These are phyloP conservation scores for Saprolegnia diclina DNA, from an alignment of 352 stramenopile genomes.

Conservation along the genomic window DNA sequence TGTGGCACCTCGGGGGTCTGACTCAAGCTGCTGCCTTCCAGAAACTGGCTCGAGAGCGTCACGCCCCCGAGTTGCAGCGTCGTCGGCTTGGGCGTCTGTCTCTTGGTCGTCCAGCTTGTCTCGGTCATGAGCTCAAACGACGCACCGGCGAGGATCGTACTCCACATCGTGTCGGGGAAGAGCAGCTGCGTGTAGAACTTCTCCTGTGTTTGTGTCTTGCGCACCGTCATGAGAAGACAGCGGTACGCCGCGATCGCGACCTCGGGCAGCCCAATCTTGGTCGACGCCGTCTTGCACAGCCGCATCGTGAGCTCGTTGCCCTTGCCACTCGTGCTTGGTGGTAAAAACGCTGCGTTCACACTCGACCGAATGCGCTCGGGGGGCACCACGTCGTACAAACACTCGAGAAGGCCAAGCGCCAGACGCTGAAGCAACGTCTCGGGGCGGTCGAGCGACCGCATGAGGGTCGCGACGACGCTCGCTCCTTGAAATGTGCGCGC, in stretches of 20 bases:
- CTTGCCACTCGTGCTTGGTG: conserved; percentile 58
- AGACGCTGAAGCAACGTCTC: not conserved
- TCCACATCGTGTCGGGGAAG: conserved; percentile 65
- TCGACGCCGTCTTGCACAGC: conserved; percentile 76
- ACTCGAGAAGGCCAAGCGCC: conserved; percentile 11
- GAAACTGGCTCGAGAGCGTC: conserved; percentile 44
- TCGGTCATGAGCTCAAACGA: conserved; percentile 45
- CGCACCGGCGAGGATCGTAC: conserved; percentile 52
- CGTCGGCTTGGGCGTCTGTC: conserved; percentile 32
- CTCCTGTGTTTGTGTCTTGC: conserved; percentile 76
- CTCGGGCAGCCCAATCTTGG: conserved; percentile 54
- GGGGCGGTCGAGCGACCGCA: conserved; percentile 24
- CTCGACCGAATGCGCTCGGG: conserved; percentile 40
- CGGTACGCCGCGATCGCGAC: conserved; percentile 50
- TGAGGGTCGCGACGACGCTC: conserved; percentile 36
- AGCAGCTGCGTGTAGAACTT: conserved; percentile 85
- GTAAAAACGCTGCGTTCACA: conserved; percentile 67
- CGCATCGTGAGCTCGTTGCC: conserved; percentile 78
- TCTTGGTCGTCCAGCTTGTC: conserved; percentile 32
- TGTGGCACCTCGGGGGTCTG: conserved; percentile 31
- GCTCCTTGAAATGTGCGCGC: not conserved
- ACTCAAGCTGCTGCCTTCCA: conserved; percentile 69
- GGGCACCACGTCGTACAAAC: not conserved
- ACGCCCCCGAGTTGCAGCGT: not conserved
- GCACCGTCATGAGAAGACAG: conserved; percentile 69